Conservation (phyloP, 345 rosid genomes). For the Melaleuca alternifolia region DNA sequence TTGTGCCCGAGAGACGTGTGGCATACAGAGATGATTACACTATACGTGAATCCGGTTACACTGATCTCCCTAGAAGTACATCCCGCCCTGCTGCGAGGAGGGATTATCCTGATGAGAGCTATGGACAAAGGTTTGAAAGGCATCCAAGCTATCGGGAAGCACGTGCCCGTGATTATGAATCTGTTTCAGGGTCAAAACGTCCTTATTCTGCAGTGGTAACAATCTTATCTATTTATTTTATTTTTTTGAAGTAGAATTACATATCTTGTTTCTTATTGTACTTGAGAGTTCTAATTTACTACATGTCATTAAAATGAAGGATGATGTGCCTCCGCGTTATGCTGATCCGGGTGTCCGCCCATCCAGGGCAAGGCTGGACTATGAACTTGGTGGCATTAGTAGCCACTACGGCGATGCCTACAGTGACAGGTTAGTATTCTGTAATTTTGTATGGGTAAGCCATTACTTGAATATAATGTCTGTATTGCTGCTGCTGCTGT, state of each 20-base stretch:
- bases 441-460: neutral
- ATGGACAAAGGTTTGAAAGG: constrained; percentile 75
- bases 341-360: constrained; percentile 60
- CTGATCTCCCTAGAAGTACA: constrained; percentile 58
- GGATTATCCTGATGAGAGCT: constrained; percentile 69
- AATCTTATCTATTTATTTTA: neutral
- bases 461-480: neutral
- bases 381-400: constrained; percentile 49
- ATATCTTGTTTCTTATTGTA: neutral
- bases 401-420: constrained; percentile 77
- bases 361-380: constrained; percentile 87
- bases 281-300: neutral
- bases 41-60: constrained; percentile 61
- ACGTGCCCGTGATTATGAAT: constrained; percentile 74
- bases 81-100: constrained; percentile 69
- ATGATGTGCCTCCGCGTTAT: constrained; percentile 79
- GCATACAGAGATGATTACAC: constrained; percentile 76
- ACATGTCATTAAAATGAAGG: constrained; percentile 27
- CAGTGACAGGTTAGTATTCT: constrained; percentile 57
- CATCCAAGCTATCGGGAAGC: constrained; percentile 69
- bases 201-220: constrained; percentile 71
- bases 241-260: neutral
- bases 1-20: constrained; percentile 58
- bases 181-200: constrained; percentile 83
- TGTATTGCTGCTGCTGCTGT: neutral